Percentiles rank a stretch among this genome's conserved stretches.
These are phyloP conservation scores for Acanthamoeba divionensis DNA, from an alignment of 208 protist species.

Conservation along the genomic window DNA sequence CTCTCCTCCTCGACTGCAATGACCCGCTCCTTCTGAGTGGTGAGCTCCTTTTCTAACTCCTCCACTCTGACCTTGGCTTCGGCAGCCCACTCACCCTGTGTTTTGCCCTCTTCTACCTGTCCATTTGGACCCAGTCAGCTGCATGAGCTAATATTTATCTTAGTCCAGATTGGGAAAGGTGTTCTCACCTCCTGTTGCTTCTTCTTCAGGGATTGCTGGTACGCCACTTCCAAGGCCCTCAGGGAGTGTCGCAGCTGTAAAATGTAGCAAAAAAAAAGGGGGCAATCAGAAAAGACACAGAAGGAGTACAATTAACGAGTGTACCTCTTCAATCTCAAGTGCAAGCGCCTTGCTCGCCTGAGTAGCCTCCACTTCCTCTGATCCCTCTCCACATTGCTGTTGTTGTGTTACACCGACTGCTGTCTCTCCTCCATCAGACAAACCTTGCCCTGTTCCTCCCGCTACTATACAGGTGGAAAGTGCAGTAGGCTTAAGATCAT, in stretches of 20 bases:
- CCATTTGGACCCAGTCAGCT: neutral
- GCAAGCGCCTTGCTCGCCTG: neutral
- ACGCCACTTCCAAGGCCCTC: neutral
- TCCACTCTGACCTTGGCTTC: neutral
- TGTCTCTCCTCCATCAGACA: too few relatives aligned
- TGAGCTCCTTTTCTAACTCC: conserved; percentile 7
- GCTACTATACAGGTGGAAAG: too few relatives aligned
- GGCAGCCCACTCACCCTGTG: neutral
- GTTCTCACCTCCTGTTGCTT: conserved; percentile 24
- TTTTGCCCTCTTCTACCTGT: neutral
- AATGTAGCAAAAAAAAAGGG: neutral
- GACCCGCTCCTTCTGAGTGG: neutral
- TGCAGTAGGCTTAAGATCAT: too few relatives aligned
- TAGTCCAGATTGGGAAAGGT: neutral
- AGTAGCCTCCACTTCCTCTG: too few relatives aligned
- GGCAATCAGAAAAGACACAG: neutral
- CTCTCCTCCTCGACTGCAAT: neutral
- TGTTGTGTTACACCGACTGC: too few relatives aligned
- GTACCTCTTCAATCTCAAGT: neutral
- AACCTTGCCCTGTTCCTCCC: too few relatives aligned
- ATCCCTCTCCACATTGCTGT: too few relatives aligned
- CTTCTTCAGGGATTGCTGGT: neutral
- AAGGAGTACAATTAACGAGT: too few relatives aligned
- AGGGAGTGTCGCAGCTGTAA: neutral
- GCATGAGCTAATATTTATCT: neutral